Conservation (phyloP, 257 asterid genomes). For the Henckelia pumila region DNA sequence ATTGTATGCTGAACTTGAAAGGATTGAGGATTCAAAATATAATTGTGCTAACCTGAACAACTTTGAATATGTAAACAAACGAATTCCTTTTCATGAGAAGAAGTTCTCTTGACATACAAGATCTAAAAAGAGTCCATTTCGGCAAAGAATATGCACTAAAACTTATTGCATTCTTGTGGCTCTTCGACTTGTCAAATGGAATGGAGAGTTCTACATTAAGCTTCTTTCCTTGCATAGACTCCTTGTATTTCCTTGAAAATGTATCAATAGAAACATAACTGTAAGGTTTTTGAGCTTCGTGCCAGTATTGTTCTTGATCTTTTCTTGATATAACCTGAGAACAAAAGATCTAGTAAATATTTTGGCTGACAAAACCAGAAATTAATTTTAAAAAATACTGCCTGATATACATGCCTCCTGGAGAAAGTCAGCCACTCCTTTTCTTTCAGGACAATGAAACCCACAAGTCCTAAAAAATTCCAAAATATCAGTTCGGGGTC, state of each 20-base stretch:
- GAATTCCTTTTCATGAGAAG: slow-evolving; percentile 56
- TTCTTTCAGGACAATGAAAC: slow-evolving; percentile 51
- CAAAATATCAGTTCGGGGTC: slow-evolving; percentile 31
- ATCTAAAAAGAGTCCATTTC: slow-evolving; percentile 41
- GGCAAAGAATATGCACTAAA: slow-evolving; percentile 43
- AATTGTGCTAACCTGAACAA: slow-evolving; percentile 39
- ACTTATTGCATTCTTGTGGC: slow-evolving; percentile 38
- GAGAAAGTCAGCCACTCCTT: slow-evolving; percentile 53
- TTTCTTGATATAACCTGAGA: slow-evolving; percentile 46
- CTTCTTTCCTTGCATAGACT: slow-evolving; percentile 34
- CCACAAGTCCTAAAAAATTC: slow-evolving; percentile 46
- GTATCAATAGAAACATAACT: slow-evolving; percentile 37
- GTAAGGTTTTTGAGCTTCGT: slow-evolving; percentile 29
- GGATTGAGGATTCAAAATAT: background rate
- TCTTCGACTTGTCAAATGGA: slow-evolving; percentile 40
- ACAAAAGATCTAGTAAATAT: background rate
- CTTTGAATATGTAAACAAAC: slow-evolving; percentile 43
- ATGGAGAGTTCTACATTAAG: slow-evolving; percentile 35
- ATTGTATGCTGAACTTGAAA: background rate
- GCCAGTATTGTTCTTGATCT: slow-evolving; percentile 61
- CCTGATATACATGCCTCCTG: slow-evolving; percentile 41
- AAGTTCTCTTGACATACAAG: slow-evolving; percentile 52
- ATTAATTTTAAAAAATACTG: background rate
- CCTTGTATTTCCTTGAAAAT: slow-evolving; percentile 39
- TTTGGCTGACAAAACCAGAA: background rate